Base-by-base conservation (phyloP, 208 protist genomes). In the Naegleria gruberi region DNA sequence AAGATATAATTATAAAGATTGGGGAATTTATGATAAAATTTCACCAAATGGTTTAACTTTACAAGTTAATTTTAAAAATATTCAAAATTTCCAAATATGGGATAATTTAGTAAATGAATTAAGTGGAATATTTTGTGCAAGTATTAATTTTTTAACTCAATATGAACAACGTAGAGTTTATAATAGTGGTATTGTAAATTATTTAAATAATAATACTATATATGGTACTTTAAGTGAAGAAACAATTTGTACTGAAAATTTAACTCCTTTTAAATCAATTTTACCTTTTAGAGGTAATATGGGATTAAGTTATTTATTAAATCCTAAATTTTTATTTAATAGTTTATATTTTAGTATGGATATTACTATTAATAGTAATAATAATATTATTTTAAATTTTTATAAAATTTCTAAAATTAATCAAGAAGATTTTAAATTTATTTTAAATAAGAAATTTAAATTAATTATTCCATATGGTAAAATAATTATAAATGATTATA, bases 161-260 rank as follows among this genome's bases (percentile, higher is more conserved):
- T 42, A 40, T 42, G 73, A 82, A 6, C 2, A n/a, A 37, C 17
- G 30, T 37, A 77, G 30, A 77, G 65, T 77, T 7, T 77, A 77
- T 37, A 26, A 77, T 8, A 77, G 65, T 77, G 65, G 65, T 37
- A 37, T 77, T 37, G 17, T 77, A 6, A 30, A 77, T 37, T 77
- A 37, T 77, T 37, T 77, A n/a, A 77, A 77, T 37, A 19, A 77
- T 37, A 5, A 77, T 77, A 41, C 51, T 45, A 41, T 12, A 17
- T 89, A 89, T 77, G 86, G 47, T 23, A 89, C 86, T 17, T 44
- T 89, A 23, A 43, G 19, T 73, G 15, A 77, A 43, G 86, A 89
- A n/a, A 77, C 86, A 15, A 51, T 89, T 41, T 89, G 86, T 77
- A 89, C 86, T 15, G 86, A 89, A 45, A 89, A 89, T 77, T 89